Evolutionary conservation across 148 eudicot genomes (phyloP).

Genomic region (Hydrangea macrophylla): DNA sequence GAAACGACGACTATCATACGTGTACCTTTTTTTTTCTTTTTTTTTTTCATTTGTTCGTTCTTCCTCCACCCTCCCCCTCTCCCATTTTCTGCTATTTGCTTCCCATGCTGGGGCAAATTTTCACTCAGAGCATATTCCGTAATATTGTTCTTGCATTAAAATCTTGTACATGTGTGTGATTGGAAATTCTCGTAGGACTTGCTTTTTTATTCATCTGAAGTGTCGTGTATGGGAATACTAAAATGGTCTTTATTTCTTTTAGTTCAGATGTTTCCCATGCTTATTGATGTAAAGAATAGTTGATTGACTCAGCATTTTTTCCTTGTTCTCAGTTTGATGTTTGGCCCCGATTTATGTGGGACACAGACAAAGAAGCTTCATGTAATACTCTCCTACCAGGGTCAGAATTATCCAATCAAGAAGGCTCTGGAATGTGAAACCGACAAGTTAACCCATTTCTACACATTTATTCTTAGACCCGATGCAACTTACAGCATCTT

Average conservation of each 20-base stretch:
- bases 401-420: slow-evolving; percentile 74
- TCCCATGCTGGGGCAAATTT: too few species aligned
- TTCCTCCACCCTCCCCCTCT: too few species aligned
- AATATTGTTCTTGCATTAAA: not conserved
- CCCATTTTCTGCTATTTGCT: too few species aligned
- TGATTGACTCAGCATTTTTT: not conserved
- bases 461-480: slow-evolving; percentile 85
- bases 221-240: too few species aligned
- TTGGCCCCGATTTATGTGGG: slow-evolving; percentile 93
- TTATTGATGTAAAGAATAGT: not conserved
- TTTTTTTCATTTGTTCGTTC: too few species aligned
- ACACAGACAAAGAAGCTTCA: slow-evolving; percentile 77
- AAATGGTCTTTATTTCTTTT: not conserved
- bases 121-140: too few species aligned
- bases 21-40: too few species aligned
- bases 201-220: too few species aligned
- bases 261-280: not conserved
- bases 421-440: slow-evolving; percentile 78
- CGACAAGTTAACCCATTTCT: slow-evolving; percentile 90
- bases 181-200: not conserved
- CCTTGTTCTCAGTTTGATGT: slow-evolving; percentile 60
- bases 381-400: slow-evolving; percentile 75
- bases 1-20: too few species aligned
- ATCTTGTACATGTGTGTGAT: too few species aligned
- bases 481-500: slow-evolving; percentile 87